These are phyloP conservation scores for Aspergillus brunneoviolaceus DNA, from an alignment of 2,329 filamentous ascomycete genomes.

Conservation along the genomic window DNA sequence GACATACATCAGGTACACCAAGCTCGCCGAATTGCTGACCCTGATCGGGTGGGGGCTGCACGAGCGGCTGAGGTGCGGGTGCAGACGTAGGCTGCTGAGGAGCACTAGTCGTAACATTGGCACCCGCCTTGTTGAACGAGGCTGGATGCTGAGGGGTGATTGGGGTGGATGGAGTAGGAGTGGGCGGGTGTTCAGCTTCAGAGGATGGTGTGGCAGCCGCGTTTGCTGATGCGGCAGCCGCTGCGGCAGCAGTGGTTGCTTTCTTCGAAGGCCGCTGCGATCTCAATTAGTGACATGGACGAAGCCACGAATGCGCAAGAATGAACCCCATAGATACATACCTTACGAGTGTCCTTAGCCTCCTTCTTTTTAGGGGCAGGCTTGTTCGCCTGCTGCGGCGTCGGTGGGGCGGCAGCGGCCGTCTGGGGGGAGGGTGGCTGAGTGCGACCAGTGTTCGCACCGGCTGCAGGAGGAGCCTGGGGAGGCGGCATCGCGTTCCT, in stretches of 20 bases:
- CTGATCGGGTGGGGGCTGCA: constrained; percentile 37
- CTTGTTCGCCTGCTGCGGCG: constrained; percentile 60
- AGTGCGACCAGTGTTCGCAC: constrained; percentile 40
- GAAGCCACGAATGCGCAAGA: neutral
- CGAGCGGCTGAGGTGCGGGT: constrained; percentile 36
- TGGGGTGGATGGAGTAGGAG: constrained; percentile 51
- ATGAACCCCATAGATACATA: constrained; percentile 29
- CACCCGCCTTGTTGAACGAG: constrained; percentile 45
- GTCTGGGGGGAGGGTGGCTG: constrained; percentile 47
- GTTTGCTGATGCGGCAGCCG: constrained; percentile 36
- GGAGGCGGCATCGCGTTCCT: constrained; percentile 54
- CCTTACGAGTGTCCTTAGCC: constrained; percentile 54
- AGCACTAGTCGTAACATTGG: constrained; percentile 35
- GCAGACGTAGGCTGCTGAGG: constrained; percentile 37
- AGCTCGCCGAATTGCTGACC: constrained; percentile 36
- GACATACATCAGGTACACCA: constrained; percentile 40
- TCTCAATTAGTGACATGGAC: constrained; percentile 18
- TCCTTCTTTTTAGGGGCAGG: constrained; percentile 62
- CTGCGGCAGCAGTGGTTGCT: constrained; percentile 27
- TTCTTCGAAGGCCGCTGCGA: constrained; percentile 46
- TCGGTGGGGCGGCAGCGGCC: constrained; percentile 55
- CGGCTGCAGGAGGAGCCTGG: constrained; percentile 43
- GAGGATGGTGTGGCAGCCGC: constrained; percentile 46
- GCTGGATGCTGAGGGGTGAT: constrained; percentile 49
- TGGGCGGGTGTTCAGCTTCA: constrained; percentile 48